Conservation (phyloP, 2,329 filamentous ascomycete genomes). For the Ramularia endophylla region DNA sequence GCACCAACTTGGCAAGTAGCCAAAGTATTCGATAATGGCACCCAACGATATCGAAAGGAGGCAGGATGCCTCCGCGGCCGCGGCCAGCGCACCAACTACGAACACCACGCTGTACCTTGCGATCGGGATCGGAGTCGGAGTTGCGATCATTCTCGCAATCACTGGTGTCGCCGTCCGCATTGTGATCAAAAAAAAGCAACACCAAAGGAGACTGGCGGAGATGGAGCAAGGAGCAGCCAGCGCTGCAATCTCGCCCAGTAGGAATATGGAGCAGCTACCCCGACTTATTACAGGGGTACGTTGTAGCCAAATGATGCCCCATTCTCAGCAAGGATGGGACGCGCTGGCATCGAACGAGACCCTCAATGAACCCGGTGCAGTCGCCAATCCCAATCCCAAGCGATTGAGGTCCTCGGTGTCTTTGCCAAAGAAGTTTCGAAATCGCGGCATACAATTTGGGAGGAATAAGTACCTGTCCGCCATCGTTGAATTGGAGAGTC, state of each 20-base stretch:
- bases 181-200: conserved; percentile 18
- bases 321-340: conserved; percentile 36
- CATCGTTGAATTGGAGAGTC: conserved; percentile 35
- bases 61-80: background rate
- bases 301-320: conserved; percentile 14
- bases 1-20: background rate
- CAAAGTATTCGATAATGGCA: conserved; percentile 1
- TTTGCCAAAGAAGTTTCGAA: conserved; percentile 21
- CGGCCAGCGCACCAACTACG: conserved; percentile 7
- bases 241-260: conserved; percentile 7
- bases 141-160: conserved; percentile 21
- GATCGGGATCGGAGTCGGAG: conserved; percentile 26
- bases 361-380: conserved; percentile 18
- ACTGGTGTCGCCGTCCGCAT: conserved; percentile 21
- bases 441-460: conserved; percentile 15
- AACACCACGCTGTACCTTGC: conserved; percentile 18
- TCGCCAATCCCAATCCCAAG: conserved; percentile 4
- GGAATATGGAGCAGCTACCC: conserved; percentile 17
- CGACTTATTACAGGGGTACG: conserved; percentile 15
- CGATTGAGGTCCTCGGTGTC: conserved; percentile 20
- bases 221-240: conserved; percentile 18
- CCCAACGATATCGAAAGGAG: background rate
- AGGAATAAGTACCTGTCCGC: conserved; percentile 29
- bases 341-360: conserved; percentile 36
- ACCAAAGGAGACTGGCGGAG: conserved; percentile 21